phyloP scores from a whole-genome alignment of 495 filamentous ascomycete species.

The Viridothelium virens region DNA sequence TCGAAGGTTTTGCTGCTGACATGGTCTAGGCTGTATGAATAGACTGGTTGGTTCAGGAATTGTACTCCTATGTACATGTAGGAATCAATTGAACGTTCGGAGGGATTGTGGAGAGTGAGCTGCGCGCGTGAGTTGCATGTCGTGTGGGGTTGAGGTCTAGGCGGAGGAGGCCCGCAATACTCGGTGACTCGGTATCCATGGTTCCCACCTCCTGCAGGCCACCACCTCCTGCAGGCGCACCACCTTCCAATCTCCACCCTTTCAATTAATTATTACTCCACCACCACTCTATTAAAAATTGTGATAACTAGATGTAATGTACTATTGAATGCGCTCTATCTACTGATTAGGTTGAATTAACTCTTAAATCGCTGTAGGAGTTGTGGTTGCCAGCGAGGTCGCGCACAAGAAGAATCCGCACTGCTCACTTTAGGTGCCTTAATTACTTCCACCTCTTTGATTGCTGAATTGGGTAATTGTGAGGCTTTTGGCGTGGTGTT shows the following conservation, averaged over 20 bases:
- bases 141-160: background rate
- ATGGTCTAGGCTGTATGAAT: background rate
- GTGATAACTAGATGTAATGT: too few species aligned
- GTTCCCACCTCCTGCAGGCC: too few species aligned
- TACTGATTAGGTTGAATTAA: background rate
- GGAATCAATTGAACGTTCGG: background rate
- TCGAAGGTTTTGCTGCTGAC: constrained; percentile 15
- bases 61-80: constrained; percentile 20
- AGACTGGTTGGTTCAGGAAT: constrained; percentile 23
- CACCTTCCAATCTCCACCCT: too few species aligned
- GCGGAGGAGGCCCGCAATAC: background rate
- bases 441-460: too few species aligned
- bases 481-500: background rate
- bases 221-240: too few species aligned
- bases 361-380: background rate
- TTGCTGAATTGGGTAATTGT: too few species aligned
- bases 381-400: background rate
- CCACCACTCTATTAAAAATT: too few species aligned
- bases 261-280: too few species aligned
- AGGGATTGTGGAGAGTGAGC: background rate
- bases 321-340: too few species aligned
- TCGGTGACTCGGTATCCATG: background rate
- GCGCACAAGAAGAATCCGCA: too few species aligned
- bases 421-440: too few species aligned
- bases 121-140: background rate